Evolutionary conservation across 768 basidiomycete genomes (phyloP), one percentile per base, ranked within the genome.

Genomic region (Mrakia hoshinonis): DNA sequence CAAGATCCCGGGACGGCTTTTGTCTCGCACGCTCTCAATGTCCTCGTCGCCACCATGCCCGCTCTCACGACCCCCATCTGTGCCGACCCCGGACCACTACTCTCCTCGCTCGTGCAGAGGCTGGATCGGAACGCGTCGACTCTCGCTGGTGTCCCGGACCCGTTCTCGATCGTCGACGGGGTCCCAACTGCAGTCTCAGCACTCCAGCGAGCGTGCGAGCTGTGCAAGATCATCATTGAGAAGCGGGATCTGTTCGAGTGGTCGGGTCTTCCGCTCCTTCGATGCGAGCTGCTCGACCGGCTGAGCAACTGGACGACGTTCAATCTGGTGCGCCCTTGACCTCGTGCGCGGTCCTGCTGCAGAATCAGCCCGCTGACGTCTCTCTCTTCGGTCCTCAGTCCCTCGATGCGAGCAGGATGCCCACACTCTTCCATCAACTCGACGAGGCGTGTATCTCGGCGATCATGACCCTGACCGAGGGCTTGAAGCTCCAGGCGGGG

Each of bases 41-140:
- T 61, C 58, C 58, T 61, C 22, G n/a, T 61, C 58, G 58, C 58
- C 18, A 61, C 58, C 58, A 31, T 61, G 31, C 58, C 58, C 4
- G 13, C 31, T 38, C 58, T 61, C 36, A 38, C 31, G 31, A 61
- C 36, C 20, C 34, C 58, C 15, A 20, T 61, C 58, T 61, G 22
- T 22, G 31, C 58, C 58, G 58, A 61, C 36, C 58, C 58, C 9
- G 34, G 58, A 36, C 58, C 58, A 13, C 36, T 61, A 3, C 58
- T 61, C 15, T 31, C 34, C 0, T 36, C 36, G 9, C 58, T 61
- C 58, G 34, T 34, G 1, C 58, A 61, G 20, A 36, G 58, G 11
- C 58, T 61, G 36, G 58, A 61, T n/a, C 58, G 58, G 18, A 61
- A 61, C 58, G 22, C 36, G 22, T 29, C 58, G 22, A 61, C 58